Base-by-base conservation (phyloP, 306 rosid species). In the Castanea sativa region DNA sequence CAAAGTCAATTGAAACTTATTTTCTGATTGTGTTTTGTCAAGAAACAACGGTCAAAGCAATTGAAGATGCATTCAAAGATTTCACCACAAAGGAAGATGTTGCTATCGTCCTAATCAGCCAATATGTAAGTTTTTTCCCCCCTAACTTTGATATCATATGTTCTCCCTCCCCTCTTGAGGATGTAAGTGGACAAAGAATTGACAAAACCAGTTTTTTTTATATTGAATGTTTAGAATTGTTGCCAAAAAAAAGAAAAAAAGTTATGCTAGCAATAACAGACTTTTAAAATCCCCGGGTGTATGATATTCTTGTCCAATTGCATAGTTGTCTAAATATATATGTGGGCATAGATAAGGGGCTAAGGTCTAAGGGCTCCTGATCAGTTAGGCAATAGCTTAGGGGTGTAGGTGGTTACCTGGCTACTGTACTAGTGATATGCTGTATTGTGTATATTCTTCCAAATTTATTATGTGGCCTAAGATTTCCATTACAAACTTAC, bases 61-160 rank as follows among this genome's bases (percentile, higher is more conserved):
- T 93, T 64, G 99, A 95, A 89, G 99, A 95, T 76, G 94, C 97
- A 69, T 95, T 93, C 88, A 95, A 91, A 80, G 99, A 95, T 78
- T 95, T 95, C 81, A 90, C 97, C 18, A 5, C 93, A 59, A 87
- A 87, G 85, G 99, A 95, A 69, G 94, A 95, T 71, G 80, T 93
- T 49, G 98, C 99, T 6, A 83, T 93, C 74, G 93, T 95, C 82
- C 79, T 93, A 83, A 95, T 95, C 76, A 93, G 99, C 85, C 98
- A 95, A 93, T 93, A 88, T 76, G 99, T 93, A 91, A 90, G 99
- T 84, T 83, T 32, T 69, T 65, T 13, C 18, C 7, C 15, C 4
- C 53, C 11, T 0, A 7, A 49, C 5, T 12, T 49, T 12, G 53
- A 49, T 49, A 49, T 49, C 53, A 49, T 49, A 49, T 12, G 53